Base-by-base conservation (phyloP, 2,329 filamentous ascomycete species). In the Didymella lethalis region DNA sequence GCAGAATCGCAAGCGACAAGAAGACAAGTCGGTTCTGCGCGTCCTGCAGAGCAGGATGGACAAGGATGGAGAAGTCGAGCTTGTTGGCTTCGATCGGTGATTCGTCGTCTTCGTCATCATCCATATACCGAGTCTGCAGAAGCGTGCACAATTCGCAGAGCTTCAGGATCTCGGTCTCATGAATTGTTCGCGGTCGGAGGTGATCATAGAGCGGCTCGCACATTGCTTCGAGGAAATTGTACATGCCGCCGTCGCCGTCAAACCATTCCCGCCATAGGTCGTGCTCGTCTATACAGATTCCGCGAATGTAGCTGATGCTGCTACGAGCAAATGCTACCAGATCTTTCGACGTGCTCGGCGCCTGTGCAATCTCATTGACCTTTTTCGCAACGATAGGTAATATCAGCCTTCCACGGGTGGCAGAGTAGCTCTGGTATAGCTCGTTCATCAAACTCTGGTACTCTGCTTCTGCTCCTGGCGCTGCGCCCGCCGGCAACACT, bases 181-280 rank as follows among this genome's bases (percentile, higher is more conserved):
- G 87, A 57, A 90, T 88, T 18, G 86, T 88, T 44, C 85, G 81
- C 7, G 88, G 88, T 49, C 86, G 81, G 26, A 90, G 77, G 67
- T 89, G 82, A 65, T 90, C 88, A 67, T 89, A 89, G 28, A 90
- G 78, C 2, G 88, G 87, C 71, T 90, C 88, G 70, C 87, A 88
- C 46, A 90, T 80, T 18, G 86, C 83, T 71, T 90, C 88, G 1
- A 90, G 78, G 63, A 88, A 90, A 59, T 89, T 86, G 67, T 90
- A 88, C 7, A 89, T 72, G 2, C 84, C 85, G 26, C 81, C 84
- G 58, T 88, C 84, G 3, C 84, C 85, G 60, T 87, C 84, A 61
- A 89, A 88, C 86, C 86, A 88, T 70, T 88, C 85, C 4, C 81
- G 81, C 86, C 87, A 90, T 7, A 90, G 76, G 52, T 88, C 86